These are phyloP conservation scores for Blastobotrys serpentis DNA, from an alignment of 1,139 yeast genomes.

Conservation along the genomic window DNA sequence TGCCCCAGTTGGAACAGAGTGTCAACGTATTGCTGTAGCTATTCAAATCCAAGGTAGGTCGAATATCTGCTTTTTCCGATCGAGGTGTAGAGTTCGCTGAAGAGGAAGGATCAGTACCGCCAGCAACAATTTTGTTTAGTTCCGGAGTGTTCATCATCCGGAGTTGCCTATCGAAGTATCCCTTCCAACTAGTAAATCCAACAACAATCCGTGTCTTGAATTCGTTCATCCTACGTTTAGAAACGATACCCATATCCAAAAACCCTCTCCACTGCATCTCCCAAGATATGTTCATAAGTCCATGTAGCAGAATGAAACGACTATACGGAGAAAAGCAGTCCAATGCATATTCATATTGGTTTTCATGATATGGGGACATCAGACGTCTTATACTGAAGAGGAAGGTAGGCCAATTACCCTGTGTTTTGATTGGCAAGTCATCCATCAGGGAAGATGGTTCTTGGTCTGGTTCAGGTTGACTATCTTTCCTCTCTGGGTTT, in stretches of 20 bases:
- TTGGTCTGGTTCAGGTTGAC: slow-evolving; percentile 11
- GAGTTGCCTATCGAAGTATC: slow-evolving; percentile 42
- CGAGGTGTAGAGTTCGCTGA: slow-evolving; percentile 14
- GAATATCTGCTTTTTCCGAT: slow-evolving; percentile 13
- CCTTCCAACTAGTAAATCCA: slow-evolving; percentile 43
- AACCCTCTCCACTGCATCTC: slow-evolving; percentile 41
- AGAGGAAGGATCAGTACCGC: slow-evolving; percentile 14
- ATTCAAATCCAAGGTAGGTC: slow-evolving; percentile 21
- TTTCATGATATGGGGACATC: slow-evolving; percentile 40
- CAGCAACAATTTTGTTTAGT: slow-evolving; percentile 18
- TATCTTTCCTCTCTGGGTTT: not conserved
- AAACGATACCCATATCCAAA: slow-evolving; percentile 39
- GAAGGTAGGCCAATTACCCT: slow-evolving; percentile 45
- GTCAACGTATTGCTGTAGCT: slow-evolving; percentile 28
- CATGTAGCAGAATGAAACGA: slow-evolving; percentile 43
- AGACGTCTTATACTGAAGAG: slow-evolving; percentile 41
- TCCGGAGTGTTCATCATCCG: slow-evolving; percentile 18
- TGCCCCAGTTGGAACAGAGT: slow-evolving; percentile 33
- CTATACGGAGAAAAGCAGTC: slow-evolving; percentile 45
- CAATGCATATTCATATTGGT: slow-evolving; percentile 40
- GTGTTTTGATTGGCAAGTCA: slow-evolving; percentile 18
- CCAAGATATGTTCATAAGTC: slow-evolving; percentile 42
- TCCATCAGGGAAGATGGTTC: slow-evolving; percentile 12
- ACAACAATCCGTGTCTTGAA: slow-evolving; percentile 38
- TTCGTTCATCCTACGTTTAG: slow-evolving; percentile 34